A percentile compares a stretch with the other conserved stretches of the same genome.
Conservation (phyloP, 2,329 filamentous ascomycete genomes). For the Plenodomus tracheiphilus region DNA sequence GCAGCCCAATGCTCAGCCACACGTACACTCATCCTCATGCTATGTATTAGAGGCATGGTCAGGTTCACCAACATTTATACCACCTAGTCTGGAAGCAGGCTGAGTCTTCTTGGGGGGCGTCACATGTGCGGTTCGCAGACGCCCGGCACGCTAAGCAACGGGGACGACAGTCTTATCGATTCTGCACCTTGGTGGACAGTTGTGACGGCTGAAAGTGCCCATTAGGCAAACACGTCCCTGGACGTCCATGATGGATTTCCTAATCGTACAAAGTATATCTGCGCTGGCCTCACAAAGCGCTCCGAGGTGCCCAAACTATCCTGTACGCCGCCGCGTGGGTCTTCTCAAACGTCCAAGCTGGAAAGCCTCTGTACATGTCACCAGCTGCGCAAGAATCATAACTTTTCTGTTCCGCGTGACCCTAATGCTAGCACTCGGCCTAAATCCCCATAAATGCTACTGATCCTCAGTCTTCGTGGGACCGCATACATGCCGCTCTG, state of each 20-base stretch:
- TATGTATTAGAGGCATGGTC: background rate
- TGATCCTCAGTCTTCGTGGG: conserved; percentile 11
- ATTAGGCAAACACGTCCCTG: background rate
- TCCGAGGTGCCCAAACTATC: conserved; percentile 26
- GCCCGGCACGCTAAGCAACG: conserved; percentile 17
- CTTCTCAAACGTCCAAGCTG: conserved; percentile 14
- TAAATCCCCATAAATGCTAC: conserved; percentile 23
- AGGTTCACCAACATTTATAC: background rate
- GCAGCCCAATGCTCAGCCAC: conserved; percentile 6
- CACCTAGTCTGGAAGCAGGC: background rate
- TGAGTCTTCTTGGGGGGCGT: conserved; percentile 1
- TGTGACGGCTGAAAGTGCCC: background rate
- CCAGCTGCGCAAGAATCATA: conserved; percentile 21
- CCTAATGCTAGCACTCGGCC: conserved; percentile 15
- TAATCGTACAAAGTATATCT: conserved; percentile 38
- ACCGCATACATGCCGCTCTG: conserved; percentile 17
- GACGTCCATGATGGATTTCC: conserved; percentile 9
- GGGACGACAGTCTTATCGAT: conserved; percentile 33
- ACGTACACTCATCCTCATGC: conserved; percentile 1
- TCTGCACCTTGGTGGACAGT: conserved; percentile 25
- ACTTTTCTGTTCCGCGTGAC: conserved; percentile 20
- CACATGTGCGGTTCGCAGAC: conserved; percentile 24
- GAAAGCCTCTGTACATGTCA: conserved; percentile 35
- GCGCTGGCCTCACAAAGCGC: conserved; percentile 27
- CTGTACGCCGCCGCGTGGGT: conserved; percentile 32